Evolutionary conservation across 2,329 filamentous ascomycete species (phyloP), one percentile per base, ranked within the genome.

Genomic region (Ceratocystis eucalypticola): DNA sequence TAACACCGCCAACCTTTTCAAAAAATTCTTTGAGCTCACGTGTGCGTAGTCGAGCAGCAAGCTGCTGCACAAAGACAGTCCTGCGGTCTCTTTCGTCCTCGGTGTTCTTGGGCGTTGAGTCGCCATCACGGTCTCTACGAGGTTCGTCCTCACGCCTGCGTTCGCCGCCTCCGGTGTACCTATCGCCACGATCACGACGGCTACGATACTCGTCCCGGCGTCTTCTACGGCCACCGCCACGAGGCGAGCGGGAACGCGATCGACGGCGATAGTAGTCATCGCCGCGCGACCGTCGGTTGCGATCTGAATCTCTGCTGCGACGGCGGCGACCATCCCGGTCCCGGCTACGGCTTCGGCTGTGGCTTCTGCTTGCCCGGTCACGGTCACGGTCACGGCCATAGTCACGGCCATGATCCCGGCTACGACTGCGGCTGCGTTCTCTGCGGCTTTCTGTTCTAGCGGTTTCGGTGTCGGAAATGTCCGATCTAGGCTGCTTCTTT

Each of bases 61-160:
- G 88, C 78, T 99, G 94, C 80, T 99, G 94, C 66, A 99, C 94
- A 75, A 99, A 99, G 68, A 99, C 91, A 67, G 95, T 99, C 72
- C 94, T 89, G 72, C 91, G 88, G 78, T 99, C 94, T 74, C 93
- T 88, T 78, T 99, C 94, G 77, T 97, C 94, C 76, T 96, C 92
- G 72, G 89, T 96, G 68, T 89, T 84, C 73, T 89, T 86, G 33
- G 91, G 88, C 65, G 88, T 86, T 66, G 75, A 75, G 69, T 84
- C 82, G 71, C 76, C 76, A 72, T 75, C 79, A 48, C 75, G 69
- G 61, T 74, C 74, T 66, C 76, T 73, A 55, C 74, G 75, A 37
- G 79, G 77, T 10, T 82, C 79, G 64, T 84, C 81, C 67, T 76
- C 80, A 67, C 80, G 74, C 68, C 78, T 79, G 63, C 72, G 71